Base-by-base conservation (phyloP, 345 rosid genomes). In the Microthlaspi erraticum region DNA sequence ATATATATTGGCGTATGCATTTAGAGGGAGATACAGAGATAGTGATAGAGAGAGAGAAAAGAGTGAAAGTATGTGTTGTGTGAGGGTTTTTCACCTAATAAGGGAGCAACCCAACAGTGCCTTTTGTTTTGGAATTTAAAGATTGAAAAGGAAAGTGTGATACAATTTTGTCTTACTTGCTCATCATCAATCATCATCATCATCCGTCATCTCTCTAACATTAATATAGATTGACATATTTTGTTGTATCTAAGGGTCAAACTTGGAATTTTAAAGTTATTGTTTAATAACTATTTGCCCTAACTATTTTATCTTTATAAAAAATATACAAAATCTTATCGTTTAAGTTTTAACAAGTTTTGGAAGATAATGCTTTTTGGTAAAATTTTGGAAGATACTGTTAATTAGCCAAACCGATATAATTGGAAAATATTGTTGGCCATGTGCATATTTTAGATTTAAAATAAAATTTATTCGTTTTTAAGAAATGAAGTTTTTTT, bases 71-170 rank as follows among this genome's bases (percentile, higher is more conserved):
- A 34, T 45, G 60, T 44, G 79, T 43, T 73, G 56, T 65, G 56
- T 75, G 62, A 38, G 60, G 11, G 9, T 69, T 38, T 75, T 76
- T 69, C 71, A 76, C 75, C 79, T 70, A 68, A 63, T 70, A 56
- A 76, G 91, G 91, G 85, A 68, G 86, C 92, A 82, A 57, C 75
- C 57, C 66, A 56, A 74, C 85, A 79, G 80, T 80, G 72, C 65
- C 39, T 72, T 76, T 53, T 55, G 75, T 69, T 69, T 71, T 75
- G 74, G 76, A 73, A 56, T 74, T 59, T 53, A 76, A 75, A 81
- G 66, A 71, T 63, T 64, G 75, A 32, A 76, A 55, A 56, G 73
- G 81, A 67, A 57, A 61, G 66, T 53, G 51, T 52, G 69, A 59
- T 79, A 57, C 77, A 45, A 4, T 48, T 70, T 70, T 76, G 79